These are phyloP conservation scores for Xylariaceae sp. DNA, from an alignment of 2,329 filamentous ascomycete species.

Conservation along the genomic window DNA sequence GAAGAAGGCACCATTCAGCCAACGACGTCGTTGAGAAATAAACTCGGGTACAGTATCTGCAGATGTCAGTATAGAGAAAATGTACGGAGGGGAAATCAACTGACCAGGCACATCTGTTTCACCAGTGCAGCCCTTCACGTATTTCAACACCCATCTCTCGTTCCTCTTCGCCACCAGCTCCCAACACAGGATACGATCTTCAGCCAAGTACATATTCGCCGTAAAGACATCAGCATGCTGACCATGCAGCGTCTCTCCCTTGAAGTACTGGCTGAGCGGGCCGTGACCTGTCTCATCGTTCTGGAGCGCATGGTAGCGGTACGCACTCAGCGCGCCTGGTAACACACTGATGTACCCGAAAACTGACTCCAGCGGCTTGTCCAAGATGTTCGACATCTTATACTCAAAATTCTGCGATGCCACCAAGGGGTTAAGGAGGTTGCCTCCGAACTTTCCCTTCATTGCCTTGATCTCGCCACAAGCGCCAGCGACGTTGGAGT, in stretches of 20 bases:
- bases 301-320: conserved; percentile 88
- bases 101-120: conserved; percentile 96
- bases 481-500: conserved; percentile 94
- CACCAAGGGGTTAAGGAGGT: conserved; percentile 87
- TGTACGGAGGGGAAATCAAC: conserved; percentile 25
- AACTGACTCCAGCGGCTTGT: conserved; percentile 94
- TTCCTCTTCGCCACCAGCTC: conserved; percentile 93
- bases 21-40: conserved; percentile 90
- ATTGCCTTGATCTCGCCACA: conserved; percentile 99
- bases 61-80: conserved; percentile 18
- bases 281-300: conserved; percentile 95
- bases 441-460: conserved; percentile 78
- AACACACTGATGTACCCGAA: conserved; percentile 98
- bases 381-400: conserved; percentile 99
- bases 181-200: conserved; percentile 95
- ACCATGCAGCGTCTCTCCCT: conserved; percentile 87
- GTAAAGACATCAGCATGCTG: conserved; percentile 94
- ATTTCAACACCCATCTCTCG: conserved; percentile 96
- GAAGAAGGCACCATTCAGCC: conserved; percentile 98
- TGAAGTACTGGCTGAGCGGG: conserved; percentile 93
- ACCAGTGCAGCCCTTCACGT: conserved; percentile 92
- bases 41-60: conserved; percentile 90
- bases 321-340: conserved; percentile 97
- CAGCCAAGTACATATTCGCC: conserved; percentile 98
- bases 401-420: conserved; percentile 99